Base-by-base conservation (phyloP, 768 basidiomycete genomes). In the Lactarius evosmus region DNA sequence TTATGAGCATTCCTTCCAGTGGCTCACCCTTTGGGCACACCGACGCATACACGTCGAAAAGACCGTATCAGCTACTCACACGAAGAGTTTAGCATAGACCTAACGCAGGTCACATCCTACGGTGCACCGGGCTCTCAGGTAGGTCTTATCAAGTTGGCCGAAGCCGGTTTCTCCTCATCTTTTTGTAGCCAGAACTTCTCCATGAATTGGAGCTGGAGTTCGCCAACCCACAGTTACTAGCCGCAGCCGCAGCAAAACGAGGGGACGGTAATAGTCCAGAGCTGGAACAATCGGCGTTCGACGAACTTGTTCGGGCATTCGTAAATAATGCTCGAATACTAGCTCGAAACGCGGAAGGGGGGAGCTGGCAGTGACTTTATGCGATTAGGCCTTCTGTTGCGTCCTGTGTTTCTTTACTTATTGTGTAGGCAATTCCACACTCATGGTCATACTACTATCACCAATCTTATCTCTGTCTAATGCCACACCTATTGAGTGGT, bases 201-300 rank as follows among this genome's bases (percentile, higher is more conserved):
- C 92, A 95, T 72, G 96, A 99, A 73, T 80, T 99, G 19, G 97
- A 99, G 71, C 75, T 99, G 40, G 97, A 99, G 76, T 81, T 91
- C 60, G 81, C 87, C 2, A 82, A 93, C 34, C 80, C 94, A 19
- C 80, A 82, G 4, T 78, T 89, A 46, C 75, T 99, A 17, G 74
- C 95, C 19, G 79, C 85, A 7, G 84, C 88, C 14, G 94, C 90
- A 0, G 76, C 80, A 50, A 87, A 86, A 72, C 84, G 91, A 19
- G 81, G 80, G 12, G 87, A 91, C 62, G 79, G 80, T 54, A 81
- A 77, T 65, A 79, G 74, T 63, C 74, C 82, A 32, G 88, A 89
- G 73, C 77, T 77, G 69, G 93, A 90, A 70, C 82, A 84, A 29
- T 82, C 78, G 66, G 86, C 86, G 7, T 98, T 95, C 72, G 93